Conservation (phyloP, 1,284 basidiomycete genomes). For the Quambalaria eucalypti region DNA sequence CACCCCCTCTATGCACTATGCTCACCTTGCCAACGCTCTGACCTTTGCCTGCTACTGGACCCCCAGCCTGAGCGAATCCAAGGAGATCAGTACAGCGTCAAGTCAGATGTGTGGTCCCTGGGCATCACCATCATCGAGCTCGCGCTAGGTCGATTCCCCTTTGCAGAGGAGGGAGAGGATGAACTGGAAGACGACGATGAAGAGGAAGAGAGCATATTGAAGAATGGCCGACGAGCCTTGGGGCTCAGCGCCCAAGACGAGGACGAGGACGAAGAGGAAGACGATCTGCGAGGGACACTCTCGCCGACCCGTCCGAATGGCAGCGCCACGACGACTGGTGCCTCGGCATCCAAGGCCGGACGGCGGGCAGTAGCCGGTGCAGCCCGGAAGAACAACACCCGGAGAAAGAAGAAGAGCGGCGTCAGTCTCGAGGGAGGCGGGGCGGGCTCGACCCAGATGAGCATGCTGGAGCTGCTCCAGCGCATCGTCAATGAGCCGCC, state of each 20-base stretch:
- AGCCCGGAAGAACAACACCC: conserved; percentile 35
- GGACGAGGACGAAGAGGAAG: conserved; percentile 15
- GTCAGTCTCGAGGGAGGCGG: conserved; percentile 79
- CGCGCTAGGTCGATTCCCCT: conserved; percentile 84
- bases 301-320: conserved; percentile 26
- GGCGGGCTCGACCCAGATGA: conserved; percentile 66
- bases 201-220: conserved; percentile 10
- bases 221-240: too few species aligned
- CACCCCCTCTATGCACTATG: not conserved
- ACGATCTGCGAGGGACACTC: conserved; percentile 31
- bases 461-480: conserved; percentile 88
- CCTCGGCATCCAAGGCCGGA: conserved; percentile 4
- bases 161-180: conserved; percentile 47
- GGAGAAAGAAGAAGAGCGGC: conserved; percentile 54
- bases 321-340: conserved; percentile 8
- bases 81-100: conserved; percentile 92
- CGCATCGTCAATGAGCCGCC: conserved; percentile 73
- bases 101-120: conserved; percentile 94
- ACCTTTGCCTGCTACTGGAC: too few species aligned
- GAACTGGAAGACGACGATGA: not conserved
- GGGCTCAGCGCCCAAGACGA: too few species aligned
- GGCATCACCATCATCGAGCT: conserved; percentile 92
- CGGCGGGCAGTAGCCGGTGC: not conserved
- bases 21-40: not conserved
- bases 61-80: conserved; percentile 91